Evolutionary conservation across 768 basidiomycete species (phyloP).

Genomic region (Tylopilus vinaceipallidus): DNA sequence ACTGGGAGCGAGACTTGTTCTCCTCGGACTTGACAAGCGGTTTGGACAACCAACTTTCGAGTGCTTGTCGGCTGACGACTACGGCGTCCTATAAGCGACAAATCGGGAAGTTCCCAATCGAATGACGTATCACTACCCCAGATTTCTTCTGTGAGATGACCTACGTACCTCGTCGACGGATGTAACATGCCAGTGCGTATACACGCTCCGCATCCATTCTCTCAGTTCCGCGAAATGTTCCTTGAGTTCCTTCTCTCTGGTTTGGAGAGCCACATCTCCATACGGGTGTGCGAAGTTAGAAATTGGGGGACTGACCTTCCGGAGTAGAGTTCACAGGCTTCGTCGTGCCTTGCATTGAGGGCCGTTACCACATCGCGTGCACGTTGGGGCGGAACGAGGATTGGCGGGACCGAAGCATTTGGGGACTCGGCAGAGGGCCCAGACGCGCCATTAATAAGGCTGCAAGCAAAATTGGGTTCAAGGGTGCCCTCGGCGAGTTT

Average conservation of each 20-base stretch:
- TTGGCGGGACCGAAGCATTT: conserved; percentile 10
- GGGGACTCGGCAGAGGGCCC: conserved; percentile 10
- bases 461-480: conserved; percentile 10
- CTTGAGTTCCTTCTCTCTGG: conserved; percentile 44
- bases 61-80: conserved; percentile 57
- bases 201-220: conserved; percentile 56
- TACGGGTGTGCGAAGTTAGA: conserved; percentile 13
- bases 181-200: conserved; percentile 56
- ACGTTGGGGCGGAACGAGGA: conserved; percentile 50
- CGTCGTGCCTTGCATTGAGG: conserved; percentile 55
- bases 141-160: conserved; percentile 3
- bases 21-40: conserved; percentile 24
- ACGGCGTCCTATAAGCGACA: conserved; percentile 44
- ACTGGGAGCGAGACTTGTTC: conserved; percentile 18
- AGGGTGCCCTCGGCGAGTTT: conserved; percentile 18
- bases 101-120: conserved; percentile 14
- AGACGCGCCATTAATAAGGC: conserved; percentile 21
- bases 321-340: conserved; percentile 48
- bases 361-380: conserved; percentile 52
- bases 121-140: conserved; percentile 7
- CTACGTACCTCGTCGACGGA: conserved; percentile 46
- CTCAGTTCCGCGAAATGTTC: conserved; percentile 50
- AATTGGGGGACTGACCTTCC: conserved; percentile 40
- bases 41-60: conserved; percentile 60
- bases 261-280: conserved; percentile 11